These are phyloP conservation scores for Uncinocarpus reesii DNA, from an alignment of 2,329 filamentous ascomycete species.

Conservation along the genomic window DNA sequence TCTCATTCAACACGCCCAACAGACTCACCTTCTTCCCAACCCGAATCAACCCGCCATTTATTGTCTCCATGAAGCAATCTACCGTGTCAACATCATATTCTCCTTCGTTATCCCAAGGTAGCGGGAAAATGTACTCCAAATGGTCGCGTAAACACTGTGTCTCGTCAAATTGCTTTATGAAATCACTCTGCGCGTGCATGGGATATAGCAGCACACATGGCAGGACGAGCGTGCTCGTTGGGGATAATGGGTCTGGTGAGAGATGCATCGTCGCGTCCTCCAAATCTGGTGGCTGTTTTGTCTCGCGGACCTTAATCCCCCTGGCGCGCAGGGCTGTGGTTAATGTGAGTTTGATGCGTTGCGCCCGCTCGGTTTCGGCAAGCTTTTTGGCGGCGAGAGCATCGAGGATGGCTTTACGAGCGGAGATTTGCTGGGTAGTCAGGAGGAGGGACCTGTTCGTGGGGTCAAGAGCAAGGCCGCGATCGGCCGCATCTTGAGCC, in stretches of 20 bases:
- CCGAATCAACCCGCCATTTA: conserved; percentile 69
- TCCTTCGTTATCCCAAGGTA: conserved; percentile 67
- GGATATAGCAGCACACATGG: conserved; percentile 82
- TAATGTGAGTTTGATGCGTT: conserved; percentile 52
- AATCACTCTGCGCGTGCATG: conserved; percentile 68
- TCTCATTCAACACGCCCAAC: conserved; percentile 54
- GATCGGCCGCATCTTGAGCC: conserved; percentile 66
- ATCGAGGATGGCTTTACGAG: conserved; percentile 47
- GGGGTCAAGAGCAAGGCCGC: conserved; percentile 62
- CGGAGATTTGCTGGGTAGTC: conserved; percentile 54
- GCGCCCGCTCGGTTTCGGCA: conserved; percentile 37
- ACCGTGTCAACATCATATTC: conserved; percentile 58
- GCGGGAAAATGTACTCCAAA: conserved; percentile 71
- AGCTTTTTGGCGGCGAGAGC: conserved; percentile 47
- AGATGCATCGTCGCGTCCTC: conserved; percentile 69
- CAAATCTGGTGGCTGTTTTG: conserved; percentile 63
- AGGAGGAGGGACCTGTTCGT: conserved; percentile 56
- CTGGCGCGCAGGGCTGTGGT: conserved; percentile 56
- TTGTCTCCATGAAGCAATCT: conserved; percentile 84
- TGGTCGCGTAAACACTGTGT: conserved; percentile 65
- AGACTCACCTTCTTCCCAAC: conserved; percentile 75
- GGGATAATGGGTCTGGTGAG: conserved; percentile 60
- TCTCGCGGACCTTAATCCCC: conserved; percentile 30
- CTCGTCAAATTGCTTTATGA: conserved; percentile 80
- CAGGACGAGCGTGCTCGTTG: conserved; percentile 60